Evolutionary conservation across 352 stramenopile species (phyloP), one percentile per base, ranked within the genome.

Genomic region (Globisporangium sylvaticum): DNA sequence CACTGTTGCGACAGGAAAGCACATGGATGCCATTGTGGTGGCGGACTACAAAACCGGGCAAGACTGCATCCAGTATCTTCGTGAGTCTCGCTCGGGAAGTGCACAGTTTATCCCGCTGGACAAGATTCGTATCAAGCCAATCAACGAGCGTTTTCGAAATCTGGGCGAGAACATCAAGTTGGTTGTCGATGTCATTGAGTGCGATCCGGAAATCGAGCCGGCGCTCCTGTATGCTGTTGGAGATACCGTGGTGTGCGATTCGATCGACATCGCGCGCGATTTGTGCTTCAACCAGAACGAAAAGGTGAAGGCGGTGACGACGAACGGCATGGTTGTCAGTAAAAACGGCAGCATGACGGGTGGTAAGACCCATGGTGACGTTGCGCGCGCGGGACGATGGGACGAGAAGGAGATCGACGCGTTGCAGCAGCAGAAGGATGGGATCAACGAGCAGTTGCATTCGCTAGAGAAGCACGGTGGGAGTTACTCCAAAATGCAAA

Each of bases 341-440:
- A 99, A 98, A 73, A 98, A 97, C 48, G 97, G 97, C 57, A 98
- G 97, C 73, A 99, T 99, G 96, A 99, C 96, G 1, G 97, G 97
- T 53, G 97, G 97, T 60, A 85, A 91, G 14, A 97, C 92, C 0
- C 83, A 91, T 31, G 92, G 85, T 27, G 89, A 98, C 65, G 62
- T 79, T 48, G 88, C 89, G 54, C 83, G 90, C 27, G 91, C 91
- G 34, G 90, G 89, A 22, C 79, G 93, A 67, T 99, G 94, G 92
- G 91, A 98, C 60, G 92, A 98, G 59, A 95, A 97, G 67, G 95
- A 97, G 42, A 83, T 97, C 8, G 81, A 96, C 31, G 71, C 82
- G 6, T 70, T 98, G 4, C 80, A 96, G 64, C 73, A 86, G 55
- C 86, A 94, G 65, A 96, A 97, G 68, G 83, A 97, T 58, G 68